These are phyloP conservation scores for Monilinia laxa DNA, from an alignment of 2,329 filamentous ascomycete species.

Conservation along the genomic window DNA sequence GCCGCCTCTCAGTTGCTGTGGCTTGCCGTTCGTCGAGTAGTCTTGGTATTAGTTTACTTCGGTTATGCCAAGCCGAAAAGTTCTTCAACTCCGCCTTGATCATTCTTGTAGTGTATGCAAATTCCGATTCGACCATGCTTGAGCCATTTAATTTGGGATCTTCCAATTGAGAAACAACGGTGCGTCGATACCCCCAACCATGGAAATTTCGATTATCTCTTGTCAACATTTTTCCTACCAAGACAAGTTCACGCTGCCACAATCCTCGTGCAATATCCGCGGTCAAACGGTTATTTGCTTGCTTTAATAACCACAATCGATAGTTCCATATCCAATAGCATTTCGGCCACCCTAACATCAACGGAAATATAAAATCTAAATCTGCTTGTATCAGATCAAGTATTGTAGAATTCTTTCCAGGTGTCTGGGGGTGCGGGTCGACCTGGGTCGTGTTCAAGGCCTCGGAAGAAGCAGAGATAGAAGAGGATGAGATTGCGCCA, in stretches of 20 bases:
- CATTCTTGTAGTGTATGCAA: conserved; percentile 88
- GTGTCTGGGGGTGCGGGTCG: conserved; percentile 48
- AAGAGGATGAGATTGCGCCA: conserved; percentile 59
- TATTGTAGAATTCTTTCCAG: conserved; percentile 53
- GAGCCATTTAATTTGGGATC: conserved; percentile 50
- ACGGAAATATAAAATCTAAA: conserved; percentile 76
- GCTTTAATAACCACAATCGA: conserved; percentile 77
- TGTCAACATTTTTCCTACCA: conserved; percentile 84
- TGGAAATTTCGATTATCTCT: conserved; percentile 92
- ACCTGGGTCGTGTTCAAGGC: conserved; percentile 53
- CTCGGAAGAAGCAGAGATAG: conserved; percentile 55
- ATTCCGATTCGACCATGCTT: conserved; percentile 76
- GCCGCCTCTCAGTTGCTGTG: conserved; percentile 58
- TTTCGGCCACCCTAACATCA: conserved; percentile 85
- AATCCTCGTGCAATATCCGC: conserved; percentile 57
- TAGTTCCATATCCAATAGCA: conserved; percentile 99
- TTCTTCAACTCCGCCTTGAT: conserved; percentile 84
- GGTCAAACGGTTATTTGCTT: conserved; percentile 65
- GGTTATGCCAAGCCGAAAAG: conserved; percentile 95
- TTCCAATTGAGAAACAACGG: conserved; percentile 75
- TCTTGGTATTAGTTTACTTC: conserved; percentile 77
- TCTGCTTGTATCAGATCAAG: conserved; percentile 66
- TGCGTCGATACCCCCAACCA: conserved; percentile 88
- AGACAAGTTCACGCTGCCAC: conserved; percentile 80
- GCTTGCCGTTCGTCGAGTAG: conserved; percentile 71